Percentiles rank a stretch among this genome's conserved stretches.
These are phyloP conservation scores for Lojkania enalia DNA, from an alignment of 2,329 filamentous ascomycete genomes.

Conservation along the genomic window DNA sequence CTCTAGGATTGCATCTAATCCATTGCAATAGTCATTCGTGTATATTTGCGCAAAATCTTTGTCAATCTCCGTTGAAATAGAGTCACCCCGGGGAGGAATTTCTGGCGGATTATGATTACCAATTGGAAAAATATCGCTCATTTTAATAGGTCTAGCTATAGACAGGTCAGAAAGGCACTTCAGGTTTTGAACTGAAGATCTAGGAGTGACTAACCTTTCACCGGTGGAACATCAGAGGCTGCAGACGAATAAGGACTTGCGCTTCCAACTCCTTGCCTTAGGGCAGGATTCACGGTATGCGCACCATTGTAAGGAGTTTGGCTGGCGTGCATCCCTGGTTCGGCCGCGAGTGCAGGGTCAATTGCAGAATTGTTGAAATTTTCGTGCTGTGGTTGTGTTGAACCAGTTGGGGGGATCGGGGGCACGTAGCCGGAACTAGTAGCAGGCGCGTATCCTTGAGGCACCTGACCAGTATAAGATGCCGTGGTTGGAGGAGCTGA, in stretches of 20 bases:
- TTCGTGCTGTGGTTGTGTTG: constrained; percentile 53
- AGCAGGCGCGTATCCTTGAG: constrained; percentile 49
- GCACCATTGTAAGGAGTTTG: constrained; percentile 38
- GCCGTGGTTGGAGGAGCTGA: constrained; percentile 37
- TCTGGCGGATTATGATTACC: constrained; percentile 41
- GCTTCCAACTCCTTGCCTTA: constrained; percentile 27
- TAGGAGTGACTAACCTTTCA: constrained; percentile 35
- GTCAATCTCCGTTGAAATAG: constrained; percentile 34
- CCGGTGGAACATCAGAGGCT: constrained; percentile 22
- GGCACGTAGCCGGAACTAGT: constrained; percentile 48
- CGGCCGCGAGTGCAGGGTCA: constrained; percentile 66
- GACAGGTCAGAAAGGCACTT: background rate
- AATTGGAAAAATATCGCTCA: constrained; percentile 40
- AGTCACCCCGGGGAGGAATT: constrained; percentile 32
- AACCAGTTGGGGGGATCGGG: constrained; percentile 36
- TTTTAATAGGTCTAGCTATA: constrained; percentile 41
- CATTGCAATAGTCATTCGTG: constrained; percentile 39
- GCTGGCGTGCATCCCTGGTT: constrained; percentile 32
- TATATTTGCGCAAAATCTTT: constrained; percentile 40
- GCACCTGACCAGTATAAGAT: constrained; percentile 45
- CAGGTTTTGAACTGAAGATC: constrained; percentile 1
- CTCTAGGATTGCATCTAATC: constrained; percentile 56
- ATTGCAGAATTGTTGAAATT: constrained; percentile 60
- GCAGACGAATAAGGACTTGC: constrained; percentile 24
- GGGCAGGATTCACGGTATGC: constrained; percentile 36